Evolutionary conservation across 164 flowering plant genomes (phyloP), one percentile per base, ranked within the genome.

Genomic region (Malania oleifera): DNA sequence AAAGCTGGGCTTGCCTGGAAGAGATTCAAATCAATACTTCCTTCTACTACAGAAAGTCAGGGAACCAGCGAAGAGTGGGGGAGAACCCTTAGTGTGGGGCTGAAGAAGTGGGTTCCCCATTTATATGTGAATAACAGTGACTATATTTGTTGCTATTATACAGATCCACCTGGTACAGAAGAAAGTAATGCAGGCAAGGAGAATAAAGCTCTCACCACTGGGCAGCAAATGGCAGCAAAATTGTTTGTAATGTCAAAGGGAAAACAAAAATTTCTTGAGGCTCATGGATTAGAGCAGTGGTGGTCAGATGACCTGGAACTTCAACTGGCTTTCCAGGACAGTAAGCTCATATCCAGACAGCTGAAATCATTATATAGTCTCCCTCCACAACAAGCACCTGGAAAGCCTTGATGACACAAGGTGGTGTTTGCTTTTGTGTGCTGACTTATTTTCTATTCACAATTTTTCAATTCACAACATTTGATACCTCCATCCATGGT

Each of bases 221-320:
- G 60, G 13, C 73, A 75, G 13, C 73, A 75, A 15, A 67, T 50
- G 3, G 78, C 83, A n/a, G 90, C 97, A 1, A 93, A 87, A 75
- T 69, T 93, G 56, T 93, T 93, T 75, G 89, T 93, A 47, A 62
- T 65, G 73, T 84, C 90, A 0, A 93, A 88, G 64, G 98, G 96
- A 15, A 87, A 85, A 50, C 95, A 88, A 69, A 90, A 76, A 76
- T 90, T 93, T 69, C 72, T 83, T 12, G 95, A 93, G 71, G 97
- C 98, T 41, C 97, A 90, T 62, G 91, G 95, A 28, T 59, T 93
- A 62, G 89, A 90, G 70, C 97, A 93, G 35, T 93, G 98, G 98
- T 93, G 98, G 98, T 78, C 95, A 27, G 86, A 83, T 73, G 92
- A 88, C 39, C 64, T 86, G 77, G 89, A 90, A 47, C 84, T 93